Conservation (phyloP, 2,329 filamentous ascomycete genomes). For the Fusarium sp. region DNA sequence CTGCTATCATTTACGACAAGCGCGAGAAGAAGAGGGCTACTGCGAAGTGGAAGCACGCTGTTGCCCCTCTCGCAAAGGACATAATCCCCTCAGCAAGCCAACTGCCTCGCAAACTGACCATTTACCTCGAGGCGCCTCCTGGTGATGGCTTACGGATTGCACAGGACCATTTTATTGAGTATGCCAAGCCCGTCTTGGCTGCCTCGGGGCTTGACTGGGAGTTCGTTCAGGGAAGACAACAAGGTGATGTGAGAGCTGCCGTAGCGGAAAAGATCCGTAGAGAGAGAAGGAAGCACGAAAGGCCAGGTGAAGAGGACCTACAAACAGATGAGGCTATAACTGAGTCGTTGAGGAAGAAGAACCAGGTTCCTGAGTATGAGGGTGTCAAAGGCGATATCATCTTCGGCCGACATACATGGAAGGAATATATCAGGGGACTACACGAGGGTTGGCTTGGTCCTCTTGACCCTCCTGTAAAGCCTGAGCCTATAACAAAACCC, state of each 20-base stretch:
- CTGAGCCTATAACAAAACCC: conserved; percentile 34
- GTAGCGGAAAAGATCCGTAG: conserved; percentile 87
- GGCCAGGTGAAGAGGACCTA: conserved; percentile 56
- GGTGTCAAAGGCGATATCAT: conserved; percentile 85
- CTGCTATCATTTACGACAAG: conserved; percentile 88
- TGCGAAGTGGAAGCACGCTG: conserved; percentile 84
- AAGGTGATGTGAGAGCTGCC: conserved; percentile 90
- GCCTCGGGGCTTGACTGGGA: conserved; percentile 95
- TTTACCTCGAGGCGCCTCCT: conserved; percentile 86
- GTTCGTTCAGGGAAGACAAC: conserved; percentile 87
- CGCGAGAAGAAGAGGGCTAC: conserved; percentile 87
- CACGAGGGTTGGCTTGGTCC: conserved; percentile 98
- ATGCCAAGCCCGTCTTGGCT: conserved; percentile 90
- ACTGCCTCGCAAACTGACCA: conserved; percentile 83
- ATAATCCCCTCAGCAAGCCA: conserved; percentile 71
- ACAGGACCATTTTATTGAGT: conserved; percentile 96
- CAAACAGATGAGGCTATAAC: conserved; percentile 64
- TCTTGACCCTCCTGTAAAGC: conserved; percentile 66
- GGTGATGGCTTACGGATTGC: conserved; percentile 83
- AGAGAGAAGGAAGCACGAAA: conserved; percentile 66
- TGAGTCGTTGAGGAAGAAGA: conserved; percentile 68
- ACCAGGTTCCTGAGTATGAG: conserved; percentile 74
- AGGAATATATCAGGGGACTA: conserved; percentile 91
- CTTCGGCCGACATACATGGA: conserved; percentile 93
- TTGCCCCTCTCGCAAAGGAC: conserved; percentile 84